A percentile compares a stretch with the other conserved stretches of the same genome.
These are phyloP conservation scores for Calocybe gangraenosa DNA, from an alignment of 768 basidiomycete species.

Conservation along the genomic window DNA sequence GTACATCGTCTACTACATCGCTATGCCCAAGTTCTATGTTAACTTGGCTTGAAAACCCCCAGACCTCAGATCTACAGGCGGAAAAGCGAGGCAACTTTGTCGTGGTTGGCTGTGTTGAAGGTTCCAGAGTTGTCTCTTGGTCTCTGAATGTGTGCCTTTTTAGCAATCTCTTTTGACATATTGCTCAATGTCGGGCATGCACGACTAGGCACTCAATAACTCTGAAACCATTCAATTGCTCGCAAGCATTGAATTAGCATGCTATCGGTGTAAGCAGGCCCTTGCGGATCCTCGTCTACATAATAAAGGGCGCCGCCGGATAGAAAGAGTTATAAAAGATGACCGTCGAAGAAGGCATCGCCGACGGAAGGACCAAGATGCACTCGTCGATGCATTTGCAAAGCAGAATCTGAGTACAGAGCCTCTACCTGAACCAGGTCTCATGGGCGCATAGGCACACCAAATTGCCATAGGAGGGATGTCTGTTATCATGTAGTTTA, in stretches of 20 bases:
- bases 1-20: constrained; percentile 29
- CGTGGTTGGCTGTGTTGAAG: constrained; percentile 77
- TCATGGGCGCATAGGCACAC: constrained; percentile 17
- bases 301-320: constrained; percentile 59
- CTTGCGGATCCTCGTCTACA: constrained; percentile 65
- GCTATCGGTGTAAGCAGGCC: constrained; percentile 70
- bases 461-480: constrained; percentile 7
- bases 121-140: constrained; percentile 74
- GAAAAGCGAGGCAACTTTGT: constrained; percentile 88
- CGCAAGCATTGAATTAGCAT: constrained; percentile 82
- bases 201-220: constrained; percentile 67
- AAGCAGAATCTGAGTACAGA: constrained; percentile 41
- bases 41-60: not conserved
- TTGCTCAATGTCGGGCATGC: constrained; percentile 11
- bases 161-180: constrained; percentile 5
- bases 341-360: constrained; percentile 78
- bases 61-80: constrained; percentile 73
- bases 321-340: constrained; percentile 81
- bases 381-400: constrained; percentile 77
- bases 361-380: constrained; percentile 79
- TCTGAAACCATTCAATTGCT: constrained; percentile 79
- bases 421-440: constrained; percentile 20
- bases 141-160: constrained; percentile 64
- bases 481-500: constrained; percentile 12
- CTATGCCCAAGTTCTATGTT: too few species aligned